Base-by-base conservation (phyloP, 805 yeast genomes). In the Monosporozyma solicola region DNA sequence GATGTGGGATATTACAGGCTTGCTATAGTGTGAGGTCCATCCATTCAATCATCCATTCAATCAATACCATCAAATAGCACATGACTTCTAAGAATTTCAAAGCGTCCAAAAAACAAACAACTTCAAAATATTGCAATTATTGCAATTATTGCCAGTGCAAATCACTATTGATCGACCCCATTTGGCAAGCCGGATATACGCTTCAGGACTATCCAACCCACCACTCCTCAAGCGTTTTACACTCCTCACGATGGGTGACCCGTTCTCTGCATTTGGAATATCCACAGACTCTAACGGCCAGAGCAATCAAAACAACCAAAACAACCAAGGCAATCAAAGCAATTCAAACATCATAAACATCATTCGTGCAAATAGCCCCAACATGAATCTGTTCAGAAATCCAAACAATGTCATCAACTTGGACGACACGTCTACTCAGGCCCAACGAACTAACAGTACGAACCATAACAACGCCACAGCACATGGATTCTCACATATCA, bases 231-330 rank as follows among this genome's bases (percentile, higher is more conserved):
- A 20, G 20, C 20, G 20, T 20, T 20, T 20, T 20, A 20, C 20
- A 20, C 20, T 20, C 20, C 20, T 31, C 49, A 24, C 31, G 48
- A 41, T 29, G 43, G 22, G 50, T 27, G 22, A 45, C 4, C 43
- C 16, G 7, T 39, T 20, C 11, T 44, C 53, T 24, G 56, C 55
- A 3, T 52, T 54, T 45, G 56, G 59, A 13, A 54, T 51, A 11
- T 39, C 54, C 7, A 16, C 44, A 22, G 27, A 24, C 13, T 27
- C 44, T 24, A 25, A 24, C 41, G 33, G 9, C 16, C 29, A 53
- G 25, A n/a, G 20, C 20, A 24, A 29, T 3, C 25, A 33, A 20
- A 15, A 32, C 31, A 50, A 48, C 33, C 41, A 45, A 16, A 47
- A 43, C 24, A 49, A 41, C 22, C 31, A 37, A 29, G 20, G 20